A percentile compares a stretch with the other conserved stretches of the same genome.
Evolutionary conservation across 768 basidiomycete species (phyloP).

Genomic region (Bullera alba): DNA sequence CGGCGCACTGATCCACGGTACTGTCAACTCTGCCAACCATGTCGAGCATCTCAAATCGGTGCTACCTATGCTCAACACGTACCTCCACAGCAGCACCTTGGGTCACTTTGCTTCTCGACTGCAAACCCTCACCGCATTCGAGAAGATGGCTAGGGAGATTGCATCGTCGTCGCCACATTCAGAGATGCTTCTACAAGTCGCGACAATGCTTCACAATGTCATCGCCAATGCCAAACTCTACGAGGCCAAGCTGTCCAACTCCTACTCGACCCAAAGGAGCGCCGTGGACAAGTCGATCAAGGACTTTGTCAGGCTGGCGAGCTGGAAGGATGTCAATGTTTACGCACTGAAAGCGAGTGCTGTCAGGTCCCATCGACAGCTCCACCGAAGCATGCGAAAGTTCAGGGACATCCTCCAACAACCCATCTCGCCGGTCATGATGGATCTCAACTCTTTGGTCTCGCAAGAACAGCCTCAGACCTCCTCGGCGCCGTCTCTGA

Average conservation of each 20-base stretch:
- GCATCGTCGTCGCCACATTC: conserved; percentile 31
- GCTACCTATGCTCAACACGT: conserved; percentile 72
- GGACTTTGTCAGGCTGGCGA: conserved; percentile 85
- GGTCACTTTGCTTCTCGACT: conserved; percentile 74
- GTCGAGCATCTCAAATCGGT: conserved; percentile 59
- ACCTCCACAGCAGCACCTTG: conserved; percentile 64
- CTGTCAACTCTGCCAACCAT: conserved; percentile 39
- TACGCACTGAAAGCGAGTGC: conserved; percentile 88
- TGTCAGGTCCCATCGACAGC: conserved; percentile 75
- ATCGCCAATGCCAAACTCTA: conserved; percentile 62
- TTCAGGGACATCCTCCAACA: conserved; percentile 83
- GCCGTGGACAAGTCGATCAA: conserved; percentile 71
- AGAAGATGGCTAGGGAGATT: conserved; percentile 49
- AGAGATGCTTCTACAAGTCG: conserved; percentile 51
- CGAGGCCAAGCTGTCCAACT: conserved; percentile 49
- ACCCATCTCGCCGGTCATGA: conserved; percentile 49
- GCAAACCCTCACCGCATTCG: conserved; percentile 63
- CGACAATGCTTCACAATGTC: conserved; percentile 58
- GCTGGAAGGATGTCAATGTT: conserved; percentile 96
- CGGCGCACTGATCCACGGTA: conserved; percentile 64
- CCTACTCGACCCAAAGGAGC: conserved; percentile 56
- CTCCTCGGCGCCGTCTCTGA: background rate
- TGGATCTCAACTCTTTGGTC: conserved; percentile 12
- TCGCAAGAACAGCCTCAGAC: conserved; percentile 11
- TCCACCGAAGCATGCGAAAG: conserved; percentile 84